These are phyloP conservation scores for Telopea speciosissima DNA, from an alignment of 177 flowering plant genomes.

Conservation along the genomic window DNA sequence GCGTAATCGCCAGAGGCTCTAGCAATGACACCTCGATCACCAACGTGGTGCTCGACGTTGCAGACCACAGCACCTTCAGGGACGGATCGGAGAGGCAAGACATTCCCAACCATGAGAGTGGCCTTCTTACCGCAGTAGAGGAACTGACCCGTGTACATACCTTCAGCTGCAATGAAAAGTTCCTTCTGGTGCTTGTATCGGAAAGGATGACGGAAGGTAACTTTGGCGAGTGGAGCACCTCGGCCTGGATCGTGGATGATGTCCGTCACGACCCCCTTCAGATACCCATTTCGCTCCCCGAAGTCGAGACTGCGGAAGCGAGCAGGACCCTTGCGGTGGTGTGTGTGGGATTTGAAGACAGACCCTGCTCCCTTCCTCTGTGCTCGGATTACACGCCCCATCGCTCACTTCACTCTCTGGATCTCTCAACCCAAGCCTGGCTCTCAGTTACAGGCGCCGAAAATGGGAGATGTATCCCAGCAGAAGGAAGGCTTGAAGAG, in stretches of 20 bases:
- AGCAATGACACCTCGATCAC: constrained; percentile 20
- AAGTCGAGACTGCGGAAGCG: constrained; percentile 21
- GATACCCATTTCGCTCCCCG: constrained; percentile 24
- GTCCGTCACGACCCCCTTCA: constrained; percentile 21
- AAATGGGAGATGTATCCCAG: too few species aligned
- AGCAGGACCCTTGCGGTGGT: constrained; percentile 26
- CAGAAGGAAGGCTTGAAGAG: too few species aligned
- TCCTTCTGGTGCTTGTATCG: constrained; percentile 27
- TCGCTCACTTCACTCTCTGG: too few species aligned
- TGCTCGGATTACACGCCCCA: constrained; percentile 23
- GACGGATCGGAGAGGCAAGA: constrained; percentile 16
- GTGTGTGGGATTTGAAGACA: constrained; percentile 23
- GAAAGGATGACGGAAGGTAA: constrained; percentile 23
- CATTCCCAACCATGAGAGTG: constrained; percentile 19
- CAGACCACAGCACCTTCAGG: constrained; percentile 26
- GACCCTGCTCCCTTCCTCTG: constrained; percentile 2
- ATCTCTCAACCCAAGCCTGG: too few species aligned
- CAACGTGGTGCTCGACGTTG: constrained; percentile 24
- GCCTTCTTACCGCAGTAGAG: constrained; percentile 26
- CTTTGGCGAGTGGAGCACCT: constrained; percentile 20
- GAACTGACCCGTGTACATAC: constrained; percentile 25
- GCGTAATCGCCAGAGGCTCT: constrained; percentile 23
- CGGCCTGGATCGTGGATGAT: constrained; percentile 22
- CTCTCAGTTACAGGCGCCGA: too few species aligned
- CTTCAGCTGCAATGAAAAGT: constrained; percentile 25